Evolutionary conservation across 2,329 filamentous ascomycete species (phyloP).

Genomic region (Lasiodiplodia citricola): DNA sequence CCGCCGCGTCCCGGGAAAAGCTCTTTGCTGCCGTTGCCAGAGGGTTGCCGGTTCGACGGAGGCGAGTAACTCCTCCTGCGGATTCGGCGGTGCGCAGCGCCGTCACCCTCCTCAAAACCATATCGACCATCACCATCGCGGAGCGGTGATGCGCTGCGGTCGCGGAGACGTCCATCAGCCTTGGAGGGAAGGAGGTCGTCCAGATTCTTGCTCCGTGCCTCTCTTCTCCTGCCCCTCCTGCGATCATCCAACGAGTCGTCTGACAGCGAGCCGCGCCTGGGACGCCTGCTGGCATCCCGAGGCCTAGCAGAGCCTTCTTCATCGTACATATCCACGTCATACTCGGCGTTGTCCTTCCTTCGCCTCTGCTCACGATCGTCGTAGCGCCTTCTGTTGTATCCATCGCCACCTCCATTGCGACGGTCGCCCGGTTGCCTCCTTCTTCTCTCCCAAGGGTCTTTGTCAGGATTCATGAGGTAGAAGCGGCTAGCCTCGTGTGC

Average conservation of each 20-base stretch:
- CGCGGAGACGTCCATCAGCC: slow-evolving; percentile 55
- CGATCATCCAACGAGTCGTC: slow-evolving; percentile 33
- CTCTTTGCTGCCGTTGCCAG: slow-evolving; percentile 42
- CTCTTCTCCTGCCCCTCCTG: slow-evolving; percentile 32
- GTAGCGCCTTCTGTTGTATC: slow-evolving; percentile 52
- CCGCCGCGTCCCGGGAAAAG: slow-evolving; percentile 52
- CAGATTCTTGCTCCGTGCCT: slow-evolving; percentile 25
- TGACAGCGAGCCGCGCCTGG: slow-evolving; percentile 30
- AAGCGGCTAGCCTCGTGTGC: slow-evolving; percentile 85
- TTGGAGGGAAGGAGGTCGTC: slow-evolving; percentile 41
- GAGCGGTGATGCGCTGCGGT: slow-evolving; percentile 63
- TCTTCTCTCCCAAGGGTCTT: slow-evolving; percentile 74
- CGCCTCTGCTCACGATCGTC: slow-evolving; percentile 49
- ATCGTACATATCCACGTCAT: slow-evolving; percentile 83
- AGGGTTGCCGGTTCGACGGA: slow-evolving; percentile 32
- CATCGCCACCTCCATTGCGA: slow-evolving; percentile 37
- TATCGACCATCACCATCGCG: slow-evolving; percentile 55
- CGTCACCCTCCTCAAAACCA: slow-evolving; percentile 55
- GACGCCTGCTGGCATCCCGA: slow-evolving; percentile 30
- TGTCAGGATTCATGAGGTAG: slow-evolving; percentile 89
- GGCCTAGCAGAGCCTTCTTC: slow-evolving; percentile 58
- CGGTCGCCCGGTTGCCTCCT: slow-evolving; percentile 40
- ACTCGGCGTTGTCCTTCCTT: slow-evolving; percentile 58
- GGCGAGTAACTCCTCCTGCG: slow-evolving; percentile 51
- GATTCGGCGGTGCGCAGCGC: slow-evolving; percentile 50